Conservation (phyloP, 75 land plant species). For the Picea sitchensis region DNA sequence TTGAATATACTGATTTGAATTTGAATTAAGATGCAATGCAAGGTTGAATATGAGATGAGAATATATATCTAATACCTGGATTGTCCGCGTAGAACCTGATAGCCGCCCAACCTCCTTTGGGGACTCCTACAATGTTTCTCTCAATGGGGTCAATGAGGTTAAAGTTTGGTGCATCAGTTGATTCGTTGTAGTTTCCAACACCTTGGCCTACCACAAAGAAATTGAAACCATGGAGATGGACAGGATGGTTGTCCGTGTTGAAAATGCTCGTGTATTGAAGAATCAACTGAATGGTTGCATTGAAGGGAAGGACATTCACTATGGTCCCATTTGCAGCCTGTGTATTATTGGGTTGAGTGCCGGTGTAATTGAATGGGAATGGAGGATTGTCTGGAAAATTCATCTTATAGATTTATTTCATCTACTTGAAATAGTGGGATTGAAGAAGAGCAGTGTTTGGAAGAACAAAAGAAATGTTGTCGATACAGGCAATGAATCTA, state of each 20-base stretch:
- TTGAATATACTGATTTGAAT: too few species aligned
- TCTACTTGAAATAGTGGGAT: constrained; percentile 24
- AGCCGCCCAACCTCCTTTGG: constrained; percentile 53
- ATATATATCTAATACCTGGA: constrained; percentile 29
- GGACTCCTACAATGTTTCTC: constrained; percentile 43
- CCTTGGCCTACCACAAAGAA: constrained; percentile 39
- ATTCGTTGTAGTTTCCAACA: constrained; percentile 41
- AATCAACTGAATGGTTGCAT: constrained; percentile 26
- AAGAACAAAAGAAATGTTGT: constrained; percentile 46
- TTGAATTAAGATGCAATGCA: too few species aligned
- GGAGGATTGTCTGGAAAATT: constrained; percentile 26
- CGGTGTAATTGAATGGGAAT: constrained; percentile 29
- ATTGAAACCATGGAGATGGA: constrained; percentile 41
- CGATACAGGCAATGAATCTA: constrained; percentile 39
- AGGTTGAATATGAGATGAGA: too few species aligned
- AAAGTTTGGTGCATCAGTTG: constrained; percentile 32
- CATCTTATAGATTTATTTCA: constrained; percentile 20
- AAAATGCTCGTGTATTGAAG: constrained; percentile 30
- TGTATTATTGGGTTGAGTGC: constrained; percentile 24
- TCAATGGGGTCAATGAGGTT: constrained; percentile 46
- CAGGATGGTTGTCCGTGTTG: constrained; percentile 31
- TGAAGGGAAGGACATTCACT: constrained; percentile 16
- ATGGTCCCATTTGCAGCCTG: constrained; percentile 15
- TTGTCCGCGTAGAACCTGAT: constrained; percentile 47
- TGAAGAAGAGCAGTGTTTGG: constrained; percentile 12